Evolutionary conservation across 306 rosid genomes (phyloP), one percentile per base, ranked within the genome.

Genomic region (Gastrolobium bilobum): DNA sequence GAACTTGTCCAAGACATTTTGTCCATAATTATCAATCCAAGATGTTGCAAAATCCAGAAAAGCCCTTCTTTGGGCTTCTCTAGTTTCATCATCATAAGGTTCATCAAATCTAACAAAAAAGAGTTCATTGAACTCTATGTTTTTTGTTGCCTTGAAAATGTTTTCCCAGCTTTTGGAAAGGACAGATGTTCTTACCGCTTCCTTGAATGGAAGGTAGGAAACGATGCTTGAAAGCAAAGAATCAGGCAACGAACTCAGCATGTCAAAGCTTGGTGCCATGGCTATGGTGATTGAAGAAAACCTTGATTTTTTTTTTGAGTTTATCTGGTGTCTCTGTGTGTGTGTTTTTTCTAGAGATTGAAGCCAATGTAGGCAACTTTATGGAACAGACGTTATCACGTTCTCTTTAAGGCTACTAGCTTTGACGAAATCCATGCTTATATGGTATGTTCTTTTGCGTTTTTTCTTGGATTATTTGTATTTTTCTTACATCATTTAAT

Each of bases 161-260:
- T 61, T 31, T 10, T 6, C 2, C 83, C 79, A 83, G 3, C 60
- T 3, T 26, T 47, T 71, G 0, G 79, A 67, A 2, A 83, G 79
- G 14, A 46, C 5, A 13, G 37, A 71, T 0, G 83, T 77, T 65
- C 65, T 64, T 0, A 79, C 76, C 0, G 75, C 79, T 2, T 83
- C 86, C 39, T 71, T 78, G 64, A 83, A 78, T 2, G 71, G 64
- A 15, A 82, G 70, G 0, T 13, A 29, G 11, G 86, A 82, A 35
- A 77, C 4, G 14, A 77, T 82, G 47, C 2, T 6, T 14, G 68
- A 11, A 7, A 77, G 70, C 26, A 82, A 6, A 4, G 80, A 0
- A 0, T 43, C 26, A 0, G 79, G 82, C 9, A 82, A 46, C 3
- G 0, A 14, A 15, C 20, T 31, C 2, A 78, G 15, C 37, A 2